These are phyloP conservation scores for Cystofilobasidium bisporidii DNA, from an alignment of 768 basidiomycete genomes.

Conservation along the genomic window DNA sequence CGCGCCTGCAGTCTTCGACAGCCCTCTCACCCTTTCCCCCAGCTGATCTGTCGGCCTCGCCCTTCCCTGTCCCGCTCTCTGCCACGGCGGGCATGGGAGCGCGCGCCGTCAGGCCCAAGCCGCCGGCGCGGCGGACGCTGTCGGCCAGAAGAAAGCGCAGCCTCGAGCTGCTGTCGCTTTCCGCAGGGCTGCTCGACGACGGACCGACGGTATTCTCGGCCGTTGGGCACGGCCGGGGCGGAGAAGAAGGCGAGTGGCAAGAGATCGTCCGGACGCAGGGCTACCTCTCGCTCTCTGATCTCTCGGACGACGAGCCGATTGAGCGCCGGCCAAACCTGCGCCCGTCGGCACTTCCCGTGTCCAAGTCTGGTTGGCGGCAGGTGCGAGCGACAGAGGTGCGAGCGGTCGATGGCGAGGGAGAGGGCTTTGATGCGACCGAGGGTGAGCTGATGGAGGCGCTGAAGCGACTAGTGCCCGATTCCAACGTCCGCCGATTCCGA, in stretches of 20 bases:
- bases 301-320: neutral
- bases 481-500: neutral
- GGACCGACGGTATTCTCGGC: no score
- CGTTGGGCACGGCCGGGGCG: no score
- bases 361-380: neutral
- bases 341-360: neutral
- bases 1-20: no score
- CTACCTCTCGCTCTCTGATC: neutral
- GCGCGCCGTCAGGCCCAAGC: no score
- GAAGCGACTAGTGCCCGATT: neutral
- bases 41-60: no score
- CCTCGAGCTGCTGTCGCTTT: no score
- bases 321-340: neutral
- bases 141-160: no score
- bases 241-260: neutral
- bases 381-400: neutral
- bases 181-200: no score
- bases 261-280: neutral
- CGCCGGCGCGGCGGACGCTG: no score
- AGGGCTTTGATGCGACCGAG: neutral
- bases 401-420: neutral
- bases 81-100: no score
- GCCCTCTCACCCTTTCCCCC: no score
- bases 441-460: neutral
- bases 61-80: no score